Conservation (phyloP, 495 filamentous ascomycete genomes). For the Aspergillus sclerotiicarbonarius region DNA sequence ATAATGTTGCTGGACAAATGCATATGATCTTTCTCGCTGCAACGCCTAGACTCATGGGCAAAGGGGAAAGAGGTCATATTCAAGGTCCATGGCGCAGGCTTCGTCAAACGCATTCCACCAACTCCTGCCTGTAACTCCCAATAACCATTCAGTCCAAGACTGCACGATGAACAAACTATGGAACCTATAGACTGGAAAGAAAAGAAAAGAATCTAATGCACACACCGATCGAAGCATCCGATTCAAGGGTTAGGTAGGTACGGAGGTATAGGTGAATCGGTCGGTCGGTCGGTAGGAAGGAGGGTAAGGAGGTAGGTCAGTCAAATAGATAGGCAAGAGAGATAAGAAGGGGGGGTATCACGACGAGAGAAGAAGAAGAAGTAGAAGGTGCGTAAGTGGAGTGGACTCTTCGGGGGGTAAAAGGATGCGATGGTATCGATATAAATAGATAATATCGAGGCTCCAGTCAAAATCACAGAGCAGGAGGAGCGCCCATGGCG, state of each 20-base stretch:
- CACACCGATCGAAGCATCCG: no score
- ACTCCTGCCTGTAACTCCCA: background rate
- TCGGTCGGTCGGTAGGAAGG: background rate
- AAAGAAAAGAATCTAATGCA: no score
- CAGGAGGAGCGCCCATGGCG: constrained; percentile 48
- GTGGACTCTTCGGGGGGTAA: no score
- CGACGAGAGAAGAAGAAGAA: background rate
- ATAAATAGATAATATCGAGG: background rate
- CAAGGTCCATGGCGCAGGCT: background rate
- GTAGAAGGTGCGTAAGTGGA: no score
- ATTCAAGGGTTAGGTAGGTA: background rate
- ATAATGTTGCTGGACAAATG: background rate
- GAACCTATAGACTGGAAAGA: background rate
- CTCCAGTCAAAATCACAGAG: constrained; percentile 18
- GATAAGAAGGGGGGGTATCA: background rate
- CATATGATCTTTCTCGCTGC: no score
- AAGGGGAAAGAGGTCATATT: no score
- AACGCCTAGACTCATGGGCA: no score
- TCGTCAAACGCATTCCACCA: background rate
- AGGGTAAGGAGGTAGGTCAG: background rate
- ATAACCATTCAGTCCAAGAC: background rate
- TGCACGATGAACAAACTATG: background rate
- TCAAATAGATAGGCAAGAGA: background rate
- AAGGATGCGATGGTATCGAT: no score
- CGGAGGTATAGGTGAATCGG: background rate